These are phyloP conservation scores for Rasamsonia emersonii DNA, from an alignment of 2,329 filamentous ascomycete genomes.

Conservation along the genomic window DNA sequence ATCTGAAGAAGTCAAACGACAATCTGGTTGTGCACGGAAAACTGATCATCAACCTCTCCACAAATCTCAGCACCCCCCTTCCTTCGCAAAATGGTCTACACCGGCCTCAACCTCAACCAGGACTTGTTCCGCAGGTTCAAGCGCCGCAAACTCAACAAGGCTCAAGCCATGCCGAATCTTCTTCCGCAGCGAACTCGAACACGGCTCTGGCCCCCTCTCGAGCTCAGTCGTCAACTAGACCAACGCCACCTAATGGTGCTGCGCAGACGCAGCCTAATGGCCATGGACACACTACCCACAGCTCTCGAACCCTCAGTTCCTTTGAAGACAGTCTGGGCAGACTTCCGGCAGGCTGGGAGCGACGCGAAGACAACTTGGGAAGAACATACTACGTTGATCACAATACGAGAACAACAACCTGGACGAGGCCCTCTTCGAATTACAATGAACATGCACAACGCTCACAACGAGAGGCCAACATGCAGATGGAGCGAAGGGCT, in stretches of 20 bases:
- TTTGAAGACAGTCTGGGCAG: slow-evolving; percentile 96
- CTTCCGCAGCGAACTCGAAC: slow-evolving; percentile 23
- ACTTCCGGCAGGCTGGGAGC: slow-evolving; percentile 88
- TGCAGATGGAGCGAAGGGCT: slow-evolving; percentile 81
- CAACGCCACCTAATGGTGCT: slow-evolving; percentile 28
- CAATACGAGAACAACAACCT: slow-evolving; percentile 92
- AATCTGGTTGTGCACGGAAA: slow-evolving; percentile 97
- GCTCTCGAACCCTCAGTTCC: slow-evolving; percentile 60
- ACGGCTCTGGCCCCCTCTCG: slow-evolving; percentile 27
- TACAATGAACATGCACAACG: slow-evolving; percentile 69
- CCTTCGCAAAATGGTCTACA: slow-evolving; percentile 38
- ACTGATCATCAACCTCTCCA: slow-evolving; percentile 91
- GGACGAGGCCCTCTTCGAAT: slow-evolving; percentile 78
- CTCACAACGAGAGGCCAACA: slow-evolving; percentile 77
- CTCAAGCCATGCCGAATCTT: slow-evolving; percentile 21
- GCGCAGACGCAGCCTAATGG: slow-evolving; percentile 27
- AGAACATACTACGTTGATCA: slow-evolving; percentile 98
- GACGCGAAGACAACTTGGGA: slow-evolving; percentile 87
- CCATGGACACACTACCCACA: slow-evolving; percentile 16
- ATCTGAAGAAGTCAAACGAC: slow-evolving; percentile 95
- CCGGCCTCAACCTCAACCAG: slow-evolving; percentile 27
- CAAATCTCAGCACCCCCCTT: slow-evolving; percentile 68
- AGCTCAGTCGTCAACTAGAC: slow-evolving; percentile 26
- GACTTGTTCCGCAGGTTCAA: slow-evolving; percentile 27
- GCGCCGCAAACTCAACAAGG: slow-evolving; percentile 18